A percentile compares a stretch with the other conserved stretches of the same genome.
These are phyloP conservation scores for Heterobasidion parviporum DNA, from an alignment of 1,284 basidiomycete genomes.

Conservation along the genomic window DNA sequence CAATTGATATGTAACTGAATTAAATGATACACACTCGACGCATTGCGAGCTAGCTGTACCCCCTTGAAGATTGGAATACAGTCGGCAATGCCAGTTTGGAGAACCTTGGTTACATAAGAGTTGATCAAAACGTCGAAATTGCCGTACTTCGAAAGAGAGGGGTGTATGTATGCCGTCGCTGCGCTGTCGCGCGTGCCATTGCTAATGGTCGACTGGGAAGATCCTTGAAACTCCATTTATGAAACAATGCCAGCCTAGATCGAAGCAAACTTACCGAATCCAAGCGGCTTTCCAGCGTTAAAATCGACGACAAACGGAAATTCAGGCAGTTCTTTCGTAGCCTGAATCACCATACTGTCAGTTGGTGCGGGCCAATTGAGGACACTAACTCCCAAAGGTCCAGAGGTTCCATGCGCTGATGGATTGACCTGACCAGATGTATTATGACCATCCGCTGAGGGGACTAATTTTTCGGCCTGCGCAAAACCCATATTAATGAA, in stretches of 20 bases:
- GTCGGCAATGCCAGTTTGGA: conserved; percentile 17
- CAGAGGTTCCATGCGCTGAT: conserved; percentile 20
- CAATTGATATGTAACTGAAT: neutral
- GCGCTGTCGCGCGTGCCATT: conserved; percentile 23
- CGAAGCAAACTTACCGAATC: conserved; percentile 17
- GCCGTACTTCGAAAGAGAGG: conserved; percentile 14
- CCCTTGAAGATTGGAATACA: conserved; percentile 18
- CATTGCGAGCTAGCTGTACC: conserved; percentile 21
- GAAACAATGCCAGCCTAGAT: neutral
- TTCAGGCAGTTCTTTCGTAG: conserved; percentile 12
- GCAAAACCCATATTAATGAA: neutral
- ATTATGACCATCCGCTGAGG: conserved; percentile 22
- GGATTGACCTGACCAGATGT: conserved; percentile 22
- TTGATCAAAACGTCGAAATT: conserved; percentile 30
- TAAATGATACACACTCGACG: neutral
- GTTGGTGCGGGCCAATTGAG: conserved; percentile 16
- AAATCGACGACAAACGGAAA: conserved; percentile 25
- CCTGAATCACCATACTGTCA: conserved; percentile 17
- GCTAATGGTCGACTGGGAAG: conserved; percentile 9
- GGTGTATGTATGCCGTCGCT: conserved; percentile 22
- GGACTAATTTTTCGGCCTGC: conserved; percentile 22
- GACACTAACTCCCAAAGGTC: conserved; percentile 23
- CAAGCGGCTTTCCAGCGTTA: conserved; percentile 24
- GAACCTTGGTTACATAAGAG: conserved; percentile 29
- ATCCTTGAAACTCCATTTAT: conserved; percentile 7